Conservation (phyloP, 2,329 filamentous ascomycete species). For the Polychaeton citri region DNA sequence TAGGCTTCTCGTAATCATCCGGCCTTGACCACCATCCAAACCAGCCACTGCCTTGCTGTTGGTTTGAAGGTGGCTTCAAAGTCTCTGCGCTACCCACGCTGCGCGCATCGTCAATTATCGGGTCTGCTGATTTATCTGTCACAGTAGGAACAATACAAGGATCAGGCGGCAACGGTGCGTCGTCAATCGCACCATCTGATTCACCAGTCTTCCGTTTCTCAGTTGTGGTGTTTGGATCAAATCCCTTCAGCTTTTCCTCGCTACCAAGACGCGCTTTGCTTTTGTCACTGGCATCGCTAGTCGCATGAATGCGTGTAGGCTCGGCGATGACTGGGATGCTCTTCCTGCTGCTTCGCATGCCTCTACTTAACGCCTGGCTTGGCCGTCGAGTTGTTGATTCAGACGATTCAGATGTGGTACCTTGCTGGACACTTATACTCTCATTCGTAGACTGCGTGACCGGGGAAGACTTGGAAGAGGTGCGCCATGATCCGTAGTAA, state of each 20-base stretch:
- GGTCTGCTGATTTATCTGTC: conserved; percentile 5
- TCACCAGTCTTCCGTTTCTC: conserved; percentile 13
- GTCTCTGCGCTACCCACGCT: conserved; percentile 8
- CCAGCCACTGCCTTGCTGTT: conserved; percentile 23
- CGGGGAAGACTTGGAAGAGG: conserved; percentile 28
- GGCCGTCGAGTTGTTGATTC: conserved; percentile 4
- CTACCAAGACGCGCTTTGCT: conserved; percentile 11
- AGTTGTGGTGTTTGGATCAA: conserved; percentile 5
- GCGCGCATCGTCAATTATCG: conserved; percentile 8
- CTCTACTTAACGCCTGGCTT: conserved; percentile 22
- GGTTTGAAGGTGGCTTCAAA: neutral
- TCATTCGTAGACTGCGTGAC: conserved; percentile 34
- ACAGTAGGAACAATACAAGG: conserved; percentile 23
- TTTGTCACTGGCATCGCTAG: conserved; percentile 15
- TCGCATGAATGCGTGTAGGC: conserved; percentile 33
- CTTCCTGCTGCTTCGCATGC: conserved; percentile 33
- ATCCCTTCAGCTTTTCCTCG: conserved; percentile 13
- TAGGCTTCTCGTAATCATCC: conserved; percentile 32
- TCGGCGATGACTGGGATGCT: conserved; percentile 30
- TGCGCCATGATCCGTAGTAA: conserved; percentile 29
- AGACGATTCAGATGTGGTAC: conserved; percentile 27
- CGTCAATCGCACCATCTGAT: conserved; percentile 12
- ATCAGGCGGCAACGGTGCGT: conserved; percentile 32
- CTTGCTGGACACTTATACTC: conserved; percentile 31
- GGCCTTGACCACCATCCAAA: conserved; percentile 39